Evolutionary conservation across 2,329 filamentous ascomycete species (phyloP), one percentile per base, ranked within the genome.

Genomic region (Teratosphaeria nubilosa): DNA sequence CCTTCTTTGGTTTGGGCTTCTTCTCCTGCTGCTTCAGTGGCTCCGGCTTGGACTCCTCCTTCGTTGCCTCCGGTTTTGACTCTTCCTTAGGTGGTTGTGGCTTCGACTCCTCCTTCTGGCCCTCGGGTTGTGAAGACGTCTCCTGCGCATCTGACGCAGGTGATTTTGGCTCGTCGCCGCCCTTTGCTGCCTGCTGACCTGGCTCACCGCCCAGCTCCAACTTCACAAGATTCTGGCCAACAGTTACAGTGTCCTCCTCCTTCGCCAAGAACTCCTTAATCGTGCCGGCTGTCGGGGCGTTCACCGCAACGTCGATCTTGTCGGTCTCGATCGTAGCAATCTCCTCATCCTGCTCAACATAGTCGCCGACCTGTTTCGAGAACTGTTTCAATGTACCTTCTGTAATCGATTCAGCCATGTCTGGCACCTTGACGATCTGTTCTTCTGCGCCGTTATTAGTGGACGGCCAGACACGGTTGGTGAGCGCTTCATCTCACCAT

Each of bases 311-410:
- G 74, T 99, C 94, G 71, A 97, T 97, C 91, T 99, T 99, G 82
- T 99, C 94, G 14, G 94, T 99, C 77, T 99, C 94, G 70, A 99
- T 99, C 54, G 92, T 96, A 32, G 94, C 94, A 74, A 99, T 92
- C 75, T 99, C 94, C 77, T 97, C 94, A 71, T 99, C 94, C 69
- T 87, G 86, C 78, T 95, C 91, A 56, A 99, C 91, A 68, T 85
- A 91, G 73, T 99, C 94, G 69, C 94, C 94, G 67, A 96, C 80
- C 77, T 92, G 80, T 78, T 97, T 97, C 69, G 84, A 87, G 80
- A 91, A 97, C 72, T 96, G 91, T 78, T 96, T 96, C 70, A 99
- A 75, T 24, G 94, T 99, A 61, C 94, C 94, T 76, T 99, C 94
- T 51, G 90, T 95, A 74, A 99, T 97, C 54, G 94, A 97, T 76